A percentile compares a stretch with the other conserved stretches of the same genome.
Evolutionary conservation across 371 early-diverging fungal genomes (phyloP).

Genomic region (Paraphysoderma sedebokerense): DNA sequence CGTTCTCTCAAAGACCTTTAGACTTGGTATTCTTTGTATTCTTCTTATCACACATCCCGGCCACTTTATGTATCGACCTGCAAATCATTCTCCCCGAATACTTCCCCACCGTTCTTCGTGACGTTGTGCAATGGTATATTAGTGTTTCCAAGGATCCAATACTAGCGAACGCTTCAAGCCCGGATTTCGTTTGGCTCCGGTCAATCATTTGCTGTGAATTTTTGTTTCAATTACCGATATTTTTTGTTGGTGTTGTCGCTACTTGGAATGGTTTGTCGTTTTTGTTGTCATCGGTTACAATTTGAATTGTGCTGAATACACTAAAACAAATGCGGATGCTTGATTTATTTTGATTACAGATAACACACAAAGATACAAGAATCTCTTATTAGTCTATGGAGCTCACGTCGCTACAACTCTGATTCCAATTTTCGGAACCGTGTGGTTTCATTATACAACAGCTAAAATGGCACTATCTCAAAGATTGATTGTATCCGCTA

Average conservation of each 20-base stretch:
- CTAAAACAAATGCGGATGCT: no score
- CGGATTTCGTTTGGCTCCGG: constrained; percentile 29
- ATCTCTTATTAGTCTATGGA: constrained; percentile 34
- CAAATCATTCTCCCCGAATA: constrained; percentile 18
- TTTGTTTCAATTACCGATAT: constrained; percentile 45
- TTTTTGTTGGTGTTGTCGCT: constrained; percentile 31
- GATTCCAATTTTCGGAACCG: constrained; percentile 26
- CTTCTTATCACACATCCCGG: constrained; percentile 40
- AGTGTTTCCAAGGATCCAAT: constrained; percentile 34
- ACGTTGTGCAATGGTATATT: constrained; percentile 16
- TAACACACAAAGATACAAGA: constrained; percentile 8
- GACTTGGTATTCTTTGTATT: constrained; percentile 34
- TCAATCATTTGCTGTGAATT: constrained; percentile 32
- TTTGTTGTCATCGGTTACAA: no score
- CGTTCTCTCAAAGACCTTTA: not conserved
- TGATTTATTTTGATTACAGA: not conserved
- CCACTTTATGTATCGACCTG: constrained; percentile 32
- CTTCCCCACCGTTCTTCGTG: constrained; percentile 18
- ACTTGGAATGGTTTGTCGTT: constrained; percentile 21
- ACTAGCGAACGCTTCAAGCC: constrained; percentile 15
- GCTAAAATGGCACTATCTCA: no score
- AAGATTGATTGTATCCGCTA: no score
- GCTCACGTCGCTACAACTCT: constrained; percentile 44
- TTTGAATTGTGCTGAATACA: no score
- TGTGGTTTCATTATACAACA: no score